A percentile compares a stretch with the other conserved stretches of the same genome.
These are phyloP conservation scores for Aspergillus pseudotamarii DNA, from an alignment of 2,329 filamentous ascomycete genomes.

Conservation along the genomic window DNA sequence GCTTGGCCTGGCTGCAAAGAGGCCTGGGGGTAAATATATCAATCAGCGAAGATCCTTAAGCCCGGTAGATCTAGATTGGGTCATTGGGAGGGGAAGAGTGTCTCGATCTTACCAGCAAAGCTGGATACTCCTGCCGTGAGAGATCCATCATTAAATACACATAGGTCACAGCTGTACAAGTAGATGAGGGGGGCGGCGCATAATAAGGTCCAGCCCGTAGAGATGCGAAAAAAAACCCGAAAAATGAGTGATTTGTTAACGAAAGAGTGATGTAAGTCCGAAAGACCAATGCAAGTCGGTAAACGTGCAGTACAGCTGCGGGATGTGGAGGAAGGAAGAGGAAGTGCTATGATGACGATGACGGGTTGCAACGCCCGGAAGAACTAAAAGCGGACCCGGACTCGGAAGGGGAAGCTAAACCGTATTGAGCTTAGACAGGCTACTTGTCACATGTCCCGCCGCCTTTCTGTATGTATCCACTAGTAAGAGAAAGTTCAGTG, in stretches of 20 bases:
- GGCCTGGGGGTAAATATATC: slow-evolving; percentile 58
- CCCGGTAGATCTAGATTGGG: not conserved
- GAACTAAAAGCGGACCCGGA: slow-evolving; percentile 8
- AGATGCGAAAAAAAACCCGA: slow-evolving; percentile 13
- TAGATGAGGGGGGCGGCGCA: slow-evolving; percentile 29
- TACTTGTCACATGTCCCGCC: slow-evolving; percentile 8
- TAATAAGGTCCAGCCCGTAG: slow-evolving; percentile 27
- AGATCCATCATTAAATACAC: slow-evolving; percentile 63
- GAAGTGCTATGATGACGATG: slow-evolving; percentile 20
- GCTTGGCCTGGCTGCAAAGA: slow-evolving; percentile 81
- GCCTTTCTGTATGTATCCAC: not conserved
- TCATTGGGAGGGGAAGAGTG: not conserved
- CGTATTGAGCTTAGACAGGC: not conserved
- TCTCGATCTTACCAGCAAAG: slow-evolving; percentile 74
- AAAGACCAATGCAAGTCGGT: slow-evolving; percentile 8
- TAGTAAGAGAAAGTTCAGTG: not conserved
- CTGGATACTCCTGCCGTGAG: slow-evolving; percentile 87
- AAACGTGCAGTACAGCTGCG: slow-evolving; percentile 17
- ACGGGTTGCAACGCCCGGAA: slow-evolving; percentile 13
- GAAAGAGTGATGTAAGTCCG: slow-evolving; percentile 14
- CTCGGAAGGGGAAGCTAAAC: slow-evolving; percentile 3
- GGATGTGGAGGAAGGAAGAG: slow-evolving; percentile 16
- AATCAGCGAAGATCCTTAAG: not conserved
- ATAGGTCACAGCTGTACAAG: slow-evolving; percentile 27
- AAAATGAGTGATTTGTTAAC: slow-evolving; percentile 18